These are phyloP conservation scores for Neofusicoccum sp. DNA, from an alignment of 2,329 filamentous ascomycete genomes.

Conservation along the genomic window DNA sequence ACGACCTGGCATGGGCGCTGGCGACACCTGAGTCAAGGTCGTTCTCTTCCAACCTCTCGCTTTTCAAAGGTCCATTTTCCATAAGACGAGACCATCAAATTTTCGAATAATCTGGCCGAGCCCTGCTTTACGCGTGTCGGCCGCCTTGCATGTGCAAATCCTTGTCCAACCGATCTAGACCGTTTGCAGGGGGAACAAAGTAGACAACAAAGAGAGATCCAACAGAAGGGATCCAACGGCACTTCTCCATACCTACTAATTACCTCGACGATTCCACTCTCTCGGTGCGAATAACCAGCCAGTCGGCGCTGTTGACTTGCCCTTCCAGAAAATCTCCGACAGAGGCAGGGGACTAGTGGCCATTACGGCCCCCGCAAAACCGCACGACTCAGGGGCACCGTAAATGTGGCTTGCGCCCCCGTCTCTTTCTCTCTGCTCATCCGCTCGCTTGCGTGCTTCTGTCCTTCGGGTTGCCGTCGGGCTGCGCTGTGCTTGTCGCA, in stretches of 20 bases:
- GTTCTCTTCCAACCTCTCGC: background rate
- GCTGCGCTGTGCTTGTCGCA: no score
- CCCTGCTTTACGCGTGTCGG: no score
- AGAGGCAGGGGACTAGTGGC: background rate
- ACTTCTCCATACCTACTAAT: background rate
- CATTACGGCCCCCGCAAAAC: background rate
- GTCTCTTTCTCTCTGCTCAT: no score
- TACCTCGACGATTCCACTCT: background rate
- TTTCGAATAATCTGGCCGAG: background rate
- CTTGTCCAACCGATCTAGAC: background rate
- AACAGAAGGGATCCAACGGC: conserved; percentile 3
- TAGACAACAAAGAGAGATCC: background rate
- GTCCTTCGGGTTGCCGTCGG: no score
- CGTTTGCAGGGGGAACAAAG: background rate
- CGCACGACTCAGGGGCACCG: background rate
- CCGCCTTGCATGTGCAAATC: no score
- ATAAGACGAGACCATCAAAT: background rate
- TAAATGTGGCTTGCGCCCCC: no score
- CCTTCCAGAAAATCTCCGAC: background rate
- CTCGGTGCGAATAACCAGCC: background rate
- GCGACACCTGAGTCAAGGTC: background rate
- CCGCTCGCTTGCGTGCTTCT: no score
- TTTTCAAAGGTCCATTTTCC: background rate
- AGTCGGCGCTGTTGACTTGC: background rate
- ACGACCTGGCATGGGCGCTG: background rate